A percentile compares a stretch with the other conserved stretches of the same genome.
phyloP scores from a whole-genome alignment of 2,329 filamentous ascomycete species.

The Calcarisporium arbuscula region DNA sequence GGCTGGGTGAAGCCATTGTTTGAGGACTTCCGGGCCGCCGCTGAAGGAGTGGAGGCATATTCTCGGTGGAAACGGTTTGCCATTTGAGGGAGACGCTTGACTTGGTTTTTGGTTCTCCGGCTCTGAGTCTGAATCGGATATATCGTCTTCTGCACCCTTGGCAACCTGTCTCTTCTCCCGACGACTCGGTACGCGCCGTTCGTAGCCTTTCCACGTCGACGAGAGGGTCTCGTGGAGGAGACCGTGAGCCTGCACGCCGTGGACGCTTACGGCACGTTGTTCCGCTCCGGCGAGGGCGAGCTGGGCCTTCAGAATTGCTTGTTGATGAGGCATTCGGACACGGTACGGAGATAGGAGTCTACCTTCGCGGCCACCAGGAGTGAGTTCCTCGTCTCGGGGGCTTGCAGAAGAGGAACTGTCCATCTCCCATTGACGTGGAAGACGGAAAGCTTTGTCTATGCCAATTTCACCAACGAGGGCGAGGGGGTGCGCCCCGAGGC shows the following conservation, averaged over 20 bases:
- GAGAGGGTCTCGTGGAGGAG: slow-evolving; percentile 59
- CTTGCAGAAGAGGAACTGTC: slow-evolving; percentile 22
- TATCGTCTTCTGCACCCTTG: slow-evolving; percentile 40
- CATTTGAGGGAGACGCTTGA: slow-evolving; percentile 8
- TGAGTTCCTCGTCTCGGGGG: slow-evolving; percentile 36
- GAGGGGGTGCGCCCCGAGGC: slow-evolving; percentile 50
- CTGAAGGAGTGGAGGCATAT: slow-evolving; percentile 95
- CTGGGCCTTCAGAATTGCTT: slow-evolving; percentile 58
- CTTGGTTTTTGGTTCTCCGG: too few species aligned
- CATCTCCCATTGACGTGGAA: slow-evolving; percentile 57
- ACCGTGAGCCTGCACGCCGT: slow-evolving; percentile 72
- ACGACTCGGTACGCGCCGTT: slow-evolving; percentile 54
- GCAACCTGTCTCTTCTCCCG: slow-evolving; percentile 48
- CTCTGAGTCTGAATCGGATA: slow-evolving; percentile 25
- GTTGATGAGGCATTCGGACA: slow-evolving; percentile 65
- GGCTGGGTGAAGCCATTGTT: slow-evolving; percentile 67
- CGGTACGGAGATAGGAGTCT: slow-evolving; percentile 60
- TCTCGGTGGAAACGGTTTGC: slow-evolving; percentile 70
- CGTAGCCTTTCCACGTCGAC: slow-evolving; percentile 63
- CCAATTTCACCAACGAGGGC: slow-evolving; percentile 74
- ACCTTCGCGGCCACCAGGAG: slow-evolving; percentile 65
- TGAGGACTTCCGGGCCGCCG: slow-evolving; percentile 66
- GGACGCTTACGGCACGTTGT: slow-evolving; percentile 59
- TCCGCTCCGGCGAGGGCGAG: slow-evolving; percentile 65
- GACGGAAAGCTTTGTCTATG: slow-evolving; percentile 68